Evolutionary conservation across 2,329 filamentous ascomycete genomes (phyloP).

Genomic region (Parascedosporium putredinis): DNA sequence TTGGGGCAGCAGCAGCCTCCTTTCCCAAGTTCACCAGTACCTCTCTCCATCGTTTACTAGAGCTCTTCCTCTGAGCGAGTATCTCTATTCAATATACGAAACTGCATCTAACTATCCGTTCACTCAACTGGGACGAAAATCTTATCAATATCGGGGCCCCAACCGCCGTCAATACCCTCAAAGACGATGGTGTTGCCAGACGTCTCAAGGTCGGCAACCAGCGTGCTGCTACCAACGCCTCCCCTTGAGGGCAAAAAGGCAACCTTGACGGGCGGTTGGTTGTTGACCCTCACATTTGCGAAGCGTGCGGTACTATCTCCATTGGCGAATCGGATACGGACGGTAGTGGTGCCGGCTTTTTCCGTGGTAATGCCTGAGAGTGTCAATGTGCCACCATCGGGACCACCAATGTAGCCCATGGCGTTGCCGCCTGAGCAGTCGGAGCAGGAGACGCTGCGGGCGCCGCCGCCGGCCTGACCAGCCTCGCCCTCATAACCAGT

Average conservation of each 20-base stretch:
- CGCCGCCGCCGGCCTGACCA: conserved; percentile 31
- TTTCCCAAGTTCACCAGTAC: too few species aligned
- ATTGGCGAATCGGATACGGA: conserved; percentile 46
- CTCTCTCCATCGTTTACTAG: not conserved
- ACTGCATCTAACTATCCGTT: not conserved
- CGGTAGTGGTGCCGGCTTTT: conserved; percentile 34
- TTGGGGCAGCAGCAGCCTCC: too few species aligned
- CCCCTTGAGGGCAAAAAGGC: conserved; percentile 43
- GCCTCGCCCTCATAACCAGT: conserved; percentile 41
- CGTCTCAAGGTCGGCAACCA: conserved; percentile 36
- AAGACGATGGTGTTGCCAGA: conserved; percentile 41
- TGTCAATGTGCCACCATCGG: conserved; percentile 31
- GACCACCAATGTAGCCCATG: conserved; percentile 46
- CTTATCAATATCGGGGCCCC: conserved; percentile 42
- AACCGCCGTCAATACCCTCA: conserved; percentile 26
- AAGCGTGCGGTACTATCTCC: conserved; percentile 41
- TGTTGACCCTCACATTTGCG: conserved; percentile 47
- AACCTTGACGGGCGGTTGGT: conserved; percentile 30
- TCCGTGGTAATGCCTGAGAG: conserved; percentile 35
- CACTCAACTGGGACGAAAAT: conserved; percentile 37
- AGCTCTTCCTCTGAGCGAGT: not conserved
- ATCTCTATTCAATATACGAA: conserved; percentile 11
- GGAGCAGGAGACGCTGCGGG: conserved; percentile 34
- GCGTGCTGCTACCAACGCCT: conserved; percentile 31
- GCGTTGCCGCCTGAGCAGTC: conserved; percentile 37